Evolutionary conservation across 106 monocot genomes (phyloP).

Genomic region (Agapanthus africanus): DNA sequence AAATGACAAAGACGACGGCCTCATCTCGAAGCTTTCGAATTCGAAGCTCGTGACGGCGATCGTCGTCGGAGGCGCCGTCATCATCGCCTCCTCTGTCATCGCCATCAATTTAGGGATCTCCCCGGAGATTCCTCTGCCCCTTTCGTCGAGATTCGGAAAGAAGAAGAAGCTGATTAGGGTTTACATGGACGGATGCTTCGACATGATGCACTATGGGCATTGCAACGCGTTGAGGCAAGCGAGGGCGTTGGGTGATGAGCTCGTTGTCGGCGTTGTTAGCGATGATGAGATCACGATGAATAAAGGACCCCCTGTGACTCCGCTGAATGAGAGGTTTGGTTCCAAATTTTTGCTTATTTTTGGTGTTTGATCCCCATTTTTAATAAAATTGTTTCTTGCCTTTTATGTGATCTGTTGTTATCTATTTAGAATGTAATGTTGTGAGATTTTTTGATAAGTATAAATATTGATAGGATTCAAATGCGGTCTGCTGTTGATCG

Average conservation of each 20-base stretch:
- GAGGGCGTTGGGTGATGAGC: slow-evolving; percentile 77
- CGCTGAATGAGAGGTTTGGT: slow-evolving; percentile 67
- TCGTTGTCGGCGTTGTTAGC: slow-evolving; percentile 87
- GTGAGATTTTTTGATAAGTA: no score
- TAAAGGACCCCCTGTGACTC: slow-evolving; percentile 93
- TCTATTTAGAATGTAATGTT: no score
- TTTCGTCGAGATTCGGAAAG: slow-evolving; percentile 13
- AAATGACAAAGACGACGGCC: not conserved
- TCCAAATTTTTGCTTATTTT: no score
- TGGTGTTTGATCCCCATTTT: no score
- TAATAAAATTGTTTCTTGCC: no score
- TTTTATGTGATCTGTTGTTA: no score
- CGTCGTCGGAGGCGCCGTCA: slow-evolving; percentile 44
- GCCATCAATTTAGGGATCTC: slow-evolving; percentile 24
- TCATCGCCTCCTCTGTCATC: slow-evolving; percentile 30
- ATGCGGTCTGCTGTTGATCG: no score
- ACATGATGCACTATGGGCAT: slow-evolving; percentile 99
- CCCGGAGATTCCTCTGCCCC: slow-evolving; percentile 1
- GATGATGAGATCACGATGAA: slow-evolving; percentile 85
- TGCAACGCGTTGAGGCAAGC: slow-evolving; percentile 95
- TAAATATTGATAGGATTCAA: no score
- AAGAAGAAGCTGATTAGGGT: slow-evolving; percentile 64
- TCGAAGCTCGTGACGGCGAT: slow-evolving; percentile 30
- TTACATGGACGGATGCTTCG: slow-evolving; percentile 98
- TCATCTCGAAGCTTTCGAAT: slow-evolving; percentile 13